These are phyloP conservation scores for Saccharomyces pastorianus DNA, from an alignment of 1,139 yeast genomes.

Conservation along the genomic window DNA sequence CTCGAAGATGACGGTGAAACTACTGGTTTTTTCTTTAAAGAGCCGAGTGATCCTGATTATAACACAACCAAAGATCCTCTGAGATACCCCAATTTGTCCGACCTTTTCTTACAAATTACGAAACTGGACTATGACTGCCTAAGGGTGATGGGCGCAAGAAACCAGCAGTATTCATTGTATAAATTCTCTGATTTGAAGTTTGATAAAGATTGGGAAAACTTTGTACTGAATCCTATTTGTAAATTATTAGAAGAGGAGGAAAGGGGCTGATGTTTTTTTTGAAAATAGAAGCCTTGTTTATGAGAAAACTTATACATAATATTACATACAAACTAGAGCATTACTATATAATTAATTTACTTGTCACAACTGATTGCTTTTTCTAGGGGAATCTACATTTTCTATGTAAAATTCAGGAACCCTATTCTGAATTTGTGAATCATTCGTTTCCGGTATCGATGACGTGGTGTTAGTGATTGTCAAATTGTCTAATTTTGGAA, in stretches of 20 bases:
- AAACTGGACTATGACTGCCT: slow-evolving; percentile 37
- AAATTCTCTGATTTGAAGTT: slow-evolving; percentile 68
- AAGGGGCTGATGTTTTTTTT: not conserved
- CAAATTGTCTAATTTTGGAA: slow-evolving; percentile 18
- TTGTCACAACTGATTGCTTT: not conserved
- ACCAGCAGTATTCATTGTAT: slow-evolving; percentile 42
- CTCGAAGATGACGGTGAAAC: slow-evolving; percentile 29
- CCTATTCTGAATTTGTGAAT: slow-evolving; percentile 14
- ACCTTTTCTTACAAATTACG: slow-evolving; percentile 39
- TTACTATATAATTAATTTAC: not conserved
- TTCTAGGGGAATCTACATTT: slow-evolving; percentile 4
- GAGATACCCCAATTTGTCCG: slow-evolving; percentile 40
- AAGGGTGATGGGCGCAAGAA: slow-evolving; percentile 43
- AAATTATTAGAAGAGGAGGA: not conserved
- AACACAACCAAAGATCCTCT: slow-evolving; percentile 14
- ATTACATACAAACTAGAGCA: not conserved
- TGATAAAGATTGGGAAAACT: slow-evolving; percentile 46
- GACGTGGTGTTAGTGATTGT: slow-evolving; percentile 21
- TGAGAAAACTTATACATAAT: not conserved
- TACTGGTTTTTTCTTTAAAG: slow-evolving; percentile 71
- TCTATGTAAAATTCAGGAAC: slow-evolving; percentile 19
- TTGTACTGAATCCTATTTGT: not conserved
- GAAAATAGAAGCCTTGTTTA: not conserved
- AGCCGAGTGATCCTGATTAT: slow-evolving; percentile 56
- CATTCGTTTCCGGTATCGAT: slow-evolving; percentile 20